These are phyloP conservation scores for Phoma sp. DNA, from an alignment of 2,329 filamentous ascomycete species.

Conservation along the genomic window DNA sequence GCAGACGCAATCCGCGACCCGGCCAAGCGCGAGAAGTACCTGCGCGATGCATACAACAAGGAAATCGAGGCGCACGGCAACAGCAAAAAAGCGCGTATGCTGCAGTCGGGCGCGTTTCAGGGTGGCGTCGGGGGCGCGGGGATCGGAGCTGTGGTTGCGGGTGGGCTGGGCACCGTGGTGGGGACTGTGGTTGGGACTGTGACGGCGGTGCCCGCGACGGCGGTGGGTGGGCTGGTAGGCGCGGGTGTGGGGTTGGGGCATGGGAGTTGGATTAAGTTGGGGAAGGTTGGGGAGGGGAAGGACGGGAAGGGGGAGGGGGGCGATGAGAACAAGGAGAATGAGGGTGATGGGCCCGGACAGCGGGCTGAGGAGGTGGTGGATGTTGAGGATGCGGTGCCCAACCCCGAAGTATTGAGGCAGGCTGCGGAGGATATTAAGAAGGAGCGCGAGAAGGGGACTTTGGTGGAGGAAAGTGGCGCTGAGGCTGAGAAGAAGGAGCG, in stretches of 20 bases:
- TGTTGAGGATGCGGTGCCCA: conserved; percentile 33
- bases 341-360: conserved; percentile 12
- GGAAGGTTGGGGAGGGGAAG: conserved; percentile 25
- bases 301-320: conserved; percentile 14
- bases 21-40: conserved; percentile 42
- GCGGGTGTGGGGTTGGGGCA: conserved; percentile 50
- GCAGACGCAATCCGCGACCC: conserved; percentile 40
- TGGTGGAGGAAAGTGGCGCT: conserved; percentile 15
- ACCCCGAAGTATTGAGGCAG: conserved; percentile 32
- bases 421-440: conserved; percentile 31
- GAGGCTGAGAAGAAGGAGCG: conserved; percentile 4
- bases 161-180: conserved; percentile 51
- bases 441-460: conserved; percentile 22
- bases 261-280: conserved; percentile 52
- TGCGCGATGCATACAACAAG: conserved; percentile 43
- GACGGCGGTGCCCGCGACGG: conserved; percentile 49
- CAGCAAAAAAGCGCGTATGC: conserved; percentile 43
- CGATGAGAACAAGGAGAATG: conserved; percentile 17
- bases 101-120: conserved; percentile 48
- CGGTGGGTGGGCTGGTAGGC: conserved; percentile 49
- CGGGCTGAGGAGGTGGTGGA: conserved; percentile 22
- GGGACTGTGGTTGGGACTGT: conserved; percentile 50
- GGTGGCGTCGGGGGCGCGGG: conserved; percentile 51
- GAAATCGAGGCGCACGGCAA: conserved; percentile 43
- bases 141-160: conserved; percentile 50